A percentile compares a stretch with the other conserved stretches of the same genome.
phyloP scores from a whole-genome alignment of 2,329 filamentous ascomycete species.

The Bipolaris gigantea region DNA sequence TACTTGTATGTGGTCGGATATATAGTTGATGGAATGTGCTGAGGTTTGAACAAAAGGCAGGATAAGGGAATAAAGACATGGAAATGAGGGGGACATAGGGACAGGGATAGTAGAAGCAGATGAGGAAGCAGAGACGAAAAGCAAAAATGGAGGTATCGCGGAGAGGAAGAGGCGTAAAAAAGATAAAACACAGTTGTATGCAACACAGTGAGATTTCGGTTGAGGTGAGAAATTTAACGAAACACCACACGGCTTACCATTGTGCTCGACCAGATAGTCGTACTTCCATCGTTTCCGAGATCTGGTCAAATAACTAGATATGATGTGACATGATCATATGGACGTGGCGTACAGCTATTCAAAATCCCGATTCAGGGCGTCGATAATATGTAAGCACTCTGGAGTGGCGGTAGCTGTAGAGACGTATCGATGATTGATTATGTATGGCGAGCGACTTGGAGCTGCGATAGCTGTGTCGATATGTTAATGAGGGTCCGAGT shows the following conservation, averaged over 20 bases:
- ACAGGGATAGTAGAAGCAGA: neutral
- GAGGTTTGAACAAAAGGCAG: neutral
- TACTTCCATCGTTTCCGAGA: neutral
- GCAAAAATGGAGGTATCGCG: neutral
- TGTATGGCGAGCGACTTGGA: neutral
- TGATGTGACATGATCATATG: neutral
- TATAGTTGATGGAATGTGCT: neutral
- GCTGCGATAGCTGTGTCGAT: too few relatives aligned
- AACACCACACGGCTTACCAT: neutral
- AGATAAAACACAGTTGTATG: neutral
- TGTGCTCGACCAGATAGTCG: neutral
- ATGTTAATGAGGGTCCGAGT: too few relatives aligned
- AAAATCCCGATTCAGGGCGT: neutral
- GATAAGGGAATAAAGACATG: neutral
- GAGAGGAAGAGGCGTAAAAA: neutral
- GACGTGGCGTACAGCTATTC: neutral
- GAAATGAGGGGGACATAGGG: neutral
- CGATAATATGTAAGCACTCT: neutral
- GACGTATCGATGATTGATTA: neutral
- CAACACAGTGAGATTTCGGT: neutral
- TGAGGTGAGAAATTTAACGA: neutral
- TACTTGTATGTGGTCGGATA: too few relatives aligned
- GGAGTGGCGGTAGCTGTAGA: neutral
- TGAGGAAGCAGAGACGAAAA: neutral
- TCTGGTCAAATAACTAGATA: too few relatives aligned